A percentile compares a stretch with the other conserved stretches of the same genome.
Conservation (phyloP, 176 grass and related monocot species). For the Aechmea fasciata region DNA sequence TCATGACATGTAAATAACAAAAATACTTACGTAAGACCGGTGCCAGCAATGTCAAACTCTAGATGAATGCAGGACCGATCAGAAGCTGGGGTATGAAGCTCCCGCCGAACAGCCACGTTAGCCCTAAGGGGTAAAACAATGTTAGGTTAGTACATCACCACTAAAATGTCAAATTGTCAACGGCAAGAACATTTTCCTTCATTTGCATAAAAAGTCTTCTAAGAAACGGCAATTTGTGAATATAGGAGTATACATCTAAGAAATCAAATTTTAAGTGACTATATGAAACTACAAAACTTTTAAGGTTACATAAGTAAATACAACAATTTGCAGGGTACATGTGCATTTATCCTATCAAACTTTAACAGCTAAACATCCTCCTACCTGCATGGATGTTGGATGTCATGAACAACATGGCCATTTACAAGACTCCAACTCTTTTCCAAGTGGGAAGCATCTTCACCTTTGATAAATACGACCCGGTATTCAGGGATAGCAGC, state of each 20-base stretch:
- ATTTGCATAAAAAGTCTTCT: too few species aligned
- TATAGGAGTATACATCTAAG: neutral
- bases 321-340: too few species aligned
- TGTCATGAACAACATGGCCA: slow-evolving; percentile 69
- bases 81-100: slow-evolving; percentile 83
- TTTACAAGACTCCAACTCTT: slow-evolving; percentile 82
- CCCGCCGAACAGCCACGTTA: slow-evolving; percentile 56
- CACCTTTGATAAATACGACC: slow-evolving; percentile 48
- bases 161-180: neutral
- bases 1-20: slow-evolving; percentile 5
- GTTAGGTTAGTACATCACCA: neutral
- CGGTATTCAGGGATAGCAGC: slow-evolving; percentile 91
- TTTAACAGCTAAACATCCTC: neutral
- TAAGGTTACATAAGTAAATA: too few species aligned
- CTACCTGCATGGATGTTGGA: slow-evolving; percentile 87
- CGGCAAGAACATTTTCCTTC: neutral
- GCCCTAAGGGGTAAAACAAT: slow-evolving; percentile 36
- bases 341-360: too few species aligned
- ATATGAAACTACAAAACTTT: neutral
- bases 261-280: neutral
- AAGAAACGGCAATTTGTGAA: neutral
- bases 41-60: slow-evolving; percentile 84
- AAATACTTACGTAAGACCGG: slow-evolving; percentile 60
- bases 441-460: slow-evolving; percentile 47
- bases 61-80: slow-evolving; percentile 88